Percentiles rank a stretch among this genome's conserved stretches.
These are phyloP conservation scores for Quercus lobata DNA, from an alignment of 331 rosid genomes.

Conservation along the genomic window DNA sequence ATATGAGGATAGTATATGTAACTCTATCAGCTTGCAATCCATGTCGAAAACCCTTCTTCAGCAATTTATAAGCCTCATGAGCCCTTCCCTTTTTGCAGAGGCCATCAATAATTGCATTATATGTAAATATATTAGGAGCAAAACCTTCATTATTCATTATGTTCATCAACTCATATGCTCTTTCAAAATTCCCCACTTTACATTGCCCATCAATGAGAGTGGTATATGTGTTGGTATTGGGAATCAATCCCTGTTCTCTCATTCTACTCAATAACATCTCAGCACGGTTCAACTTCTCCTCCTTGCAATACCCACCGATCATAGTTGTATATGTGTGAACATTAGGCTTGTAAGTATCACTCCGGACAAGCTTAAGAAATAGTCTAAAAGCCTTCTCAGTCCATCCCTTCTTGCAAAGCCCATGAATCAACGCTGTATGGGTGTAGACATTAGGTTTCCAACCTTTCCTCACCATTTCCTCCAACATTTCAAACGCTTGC, in stretches of 20 bases:
- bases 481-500: constrained; percentile 92
- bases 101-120: constrained; percentile 66
- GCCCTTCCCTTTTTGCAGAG: constrained; percentile 72
- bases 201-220: constrained; percentile 74
- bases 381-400: constrained; percentile 86
- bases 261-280: constrained; percentile 78
- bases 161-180: constrained; percentile 62
- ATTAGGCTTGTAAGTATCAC: constrained; percentile 71
- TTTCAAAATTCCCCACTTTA: constrained; percentile 63
- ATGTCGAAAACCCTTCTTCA: constrained; percentile 31
- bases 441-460: constrained; percentile 94
- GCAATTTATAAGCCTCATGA: constrained; percentile 62
- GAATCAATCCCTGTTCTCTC: constrained; percentile 80
- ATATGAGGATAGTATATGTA: constrained; percentile 71
- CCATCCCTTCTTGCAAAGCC: constrained; percentile 98
- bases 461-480: constrained; percentile 89
- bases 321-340: constrained; percentile 84
- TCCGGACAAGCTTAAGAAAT: constrained; percentile 90
- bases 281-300: constrained; percentile 63
- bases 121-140: constrained; percentile 66
- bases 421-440: constrained; percentile 69
- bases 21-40: constrained; percentile 57
- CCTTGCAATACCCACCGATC: constrained; percentile 79
- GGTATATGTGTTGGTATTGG: constrained; percentile 73
- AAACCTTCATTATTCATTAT: constrained; percentile 67